phyloP scores from a whole-genome alignment of 495 filamentous ascomycete species.

The Penicillium paradoxum region DNA sequence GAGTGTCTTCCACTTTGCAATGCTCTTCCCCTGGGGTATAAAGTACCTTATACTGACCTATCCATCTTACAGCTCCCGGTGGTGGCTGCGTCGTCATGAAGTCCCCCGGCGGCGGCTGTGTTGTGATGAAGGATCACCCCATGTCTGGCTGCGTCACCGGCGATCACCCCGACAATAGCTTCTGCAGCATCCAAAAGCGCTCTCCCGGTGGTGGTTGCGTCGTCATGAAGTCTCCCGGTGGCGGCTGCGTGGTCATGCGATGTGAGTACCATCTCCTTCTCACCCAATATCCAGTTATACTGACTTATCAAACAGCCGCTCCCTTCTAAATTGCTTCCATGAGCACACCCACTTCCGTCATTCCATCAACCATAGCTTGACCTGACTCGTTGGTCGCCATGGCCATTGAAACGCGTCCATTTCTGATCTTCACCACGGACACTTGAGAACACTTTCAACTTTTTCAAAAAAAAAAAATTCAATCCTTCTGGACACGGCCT shows the following conservation, averaged over 20 bases:
- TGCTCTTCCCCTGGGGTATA: no score
- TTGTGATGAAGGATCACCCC: neutral
- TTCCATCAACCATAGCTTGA: slow-evolving; percentile 8
- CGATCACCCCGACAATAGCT: neutral
- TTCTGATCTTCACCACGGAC: neutral
- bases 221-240: slow-evolving; percentile 3
- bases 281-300: neutral
- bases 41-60: slow-evolving; percentile 18
- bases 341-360: slow-evolving; percentile 3
- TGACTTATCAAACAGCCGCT: neutral
- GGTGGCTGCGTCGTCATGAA: slow-evolving; percentile 39
- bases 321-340: slow-evolving; percentile 16
- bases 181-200: neutral
- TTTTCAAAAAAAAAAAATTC: slow-evolving; percentile 5
- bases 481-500: slow-evolving; percentile 7
- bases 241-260: slow-evolving; percentile 7
- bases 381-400: neutral
- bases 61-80: slow-evolving; percentile 28
- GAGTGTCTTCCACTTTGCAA: slow-evolving; percentile 6
- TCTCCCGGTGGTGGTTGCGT: slow-evolving; percentile 4
- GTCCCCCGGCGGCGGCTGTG: slow-evolving; percentile 2
- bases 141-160: neutral
- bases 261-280: neutral
- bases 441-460: slow-evolving; percentile 1
- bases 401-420: slow-evolving; percentile 4